Evolutionary conservation across 495 filamentous ascomycete genomes (phyloP).

Genomic region (Cenococcum geophilum): DNA sequence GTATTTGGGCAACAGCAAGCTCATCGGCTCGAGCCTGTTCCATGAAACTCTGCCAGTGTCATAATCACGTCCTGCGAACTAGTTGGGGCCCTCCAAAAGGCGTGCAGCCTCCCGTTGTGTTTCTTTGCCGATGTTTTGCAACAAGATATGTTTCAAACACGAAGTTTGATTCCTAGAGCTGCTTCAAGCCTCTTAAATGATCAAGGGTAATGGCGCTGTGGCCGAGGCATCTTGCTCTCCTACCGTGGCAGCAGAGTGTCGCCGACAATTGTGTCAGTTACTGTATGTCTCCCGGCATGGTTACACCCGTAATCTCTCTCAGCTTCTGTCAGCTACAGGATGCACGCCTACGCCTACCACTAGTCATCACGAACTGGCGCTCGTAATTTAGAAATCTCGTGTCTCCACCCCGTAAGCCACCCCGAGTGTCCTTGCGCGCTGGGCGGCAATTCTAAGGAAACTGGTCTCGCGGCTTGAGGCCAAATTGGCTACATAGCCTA

Average conservation of each 20-base stretch:
- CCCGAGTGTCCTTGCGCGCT: not conserved
- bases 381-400: not conserved
- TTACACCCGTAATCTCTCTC: not conserved
- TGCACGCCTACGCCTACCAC: not conserved
- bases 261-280: not conserved
- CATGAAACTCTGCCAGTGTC: slow-evolving; percentile 5
- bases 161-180: not conserved
- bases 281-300: not conserved
- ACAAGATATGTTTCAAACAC: slow-evolving; percentile 21
- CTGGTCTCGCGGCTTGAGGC: too few relatives aligned
- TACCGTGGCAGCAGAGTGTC: too few relatives aligned
- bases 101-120: slow-evolving; percentile 4
- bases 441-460: not conserved
- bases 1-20: not conserved
- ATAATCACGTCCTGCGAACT: not conserved
- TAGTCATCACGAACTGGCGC: not conserved
- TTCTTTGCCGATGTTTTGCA: slow-evolving; percentile 20
- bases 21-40: not conserved
- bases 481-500: too few relatives aligned
- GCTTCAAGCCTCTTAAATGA: not conserved
- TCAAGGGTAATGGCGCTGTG: not conserved
- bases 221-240: not conserved
- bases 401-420: not conserved
- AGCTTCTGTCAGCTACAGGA: not conserved
- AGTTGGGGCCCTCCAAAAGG: not conserved